Evolutionary conservation across 768 basidiomycete species (phyloP).

Genomic region (Tricholoma sp.): DNA sequence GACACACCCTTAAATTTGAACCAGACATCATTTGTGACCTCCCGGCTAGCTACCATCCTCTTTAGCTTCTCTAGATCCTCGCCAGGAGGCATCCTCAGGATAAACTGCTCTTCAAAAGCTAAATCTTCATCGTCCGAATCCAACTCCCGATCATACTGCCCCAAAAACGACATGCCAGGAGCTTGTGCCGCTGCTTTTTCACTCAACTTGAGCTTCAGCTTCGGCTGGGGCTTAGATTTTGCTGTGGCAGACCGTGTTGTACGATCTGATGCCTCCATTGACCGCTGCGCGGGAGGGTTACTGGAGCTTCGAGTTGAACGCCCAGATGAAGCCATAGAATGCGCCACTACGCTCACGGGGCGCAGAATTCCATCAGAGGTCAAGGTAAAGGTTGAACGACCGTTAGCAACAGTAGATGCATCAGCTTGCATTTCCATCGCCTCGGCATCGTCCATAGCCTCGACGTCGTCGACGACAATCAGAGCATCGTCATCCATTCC

Average conservation of each 20-base stretch:
- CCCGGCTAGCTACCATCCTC: conserved; percentile 77
- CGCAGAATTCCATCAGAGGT: conserved; percentile 9
- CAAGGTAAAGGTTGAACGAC: conserved; percentile 11
- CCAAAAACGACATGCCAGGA: conserved; percentile 84
- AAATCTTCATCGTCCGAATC: conserved; percentile 95
- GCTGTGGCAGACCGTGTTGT: conserved; percentile 52
- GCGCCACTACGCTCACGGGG: conserved; percentile 22
- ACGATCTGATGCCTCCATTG: conserved; percentile 38
- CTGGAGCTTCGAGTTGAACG: conserved; percentile 31
- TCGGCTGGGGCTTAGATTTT: conserved; percentile 55
- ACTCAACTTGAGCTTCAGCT: conserved; percentile 84
- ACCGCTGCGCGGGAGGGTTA: conserved; percentile 18
- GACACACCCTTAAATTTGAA: conserved; percentile 92
- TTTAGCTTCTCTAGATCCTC: conserved; percentile 74
- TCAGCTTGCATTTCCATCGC: conserved; percentile 27
- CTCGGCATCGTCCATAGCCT: conserved; percentile 50
- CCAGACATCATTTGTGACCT: conserved; percentile 82
- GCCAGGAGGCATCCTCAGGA: conserved; percentile 82
- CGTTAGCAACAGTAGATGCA: conserved; percentile 26
- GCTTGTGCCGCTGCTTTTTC: conserved; percentile 78
- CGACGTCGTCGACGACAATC: conserved; percentile 57
- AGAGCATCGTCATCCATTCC: conserved; percentile 53
- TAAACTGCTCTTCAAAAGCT: conserved; percentile 96
- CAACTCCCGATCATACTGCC: conserved; percentile 88
- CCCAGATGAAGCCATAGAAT: conserved; percentile 21